Conservation (phyloP, 371 early-diverging fungal genomes). For the Circinella umbellata region DNA sequence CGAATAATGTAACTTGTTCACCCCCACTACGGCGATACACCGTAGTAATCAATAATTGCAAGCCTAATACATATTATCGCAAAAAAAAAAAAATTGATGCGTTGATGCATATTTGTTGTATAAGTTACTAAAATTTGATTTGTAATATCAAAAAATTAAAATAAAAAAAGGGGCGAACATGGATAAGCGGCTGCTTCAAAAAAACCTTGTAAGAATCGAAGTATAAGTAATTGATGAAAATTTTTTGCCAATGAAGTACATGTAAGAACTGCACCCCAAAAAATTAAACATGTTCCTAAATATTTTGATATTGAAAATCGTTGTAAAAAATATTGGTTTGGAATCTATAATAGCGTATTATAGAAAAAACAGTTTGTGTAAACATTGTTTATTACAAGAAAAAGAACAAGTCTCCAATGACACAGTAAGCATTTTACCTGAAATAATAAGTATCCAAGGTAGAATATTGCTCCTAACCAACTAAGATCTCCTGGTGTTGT, state of each 20-base stretch:
- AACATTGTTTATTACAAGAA: background rate
- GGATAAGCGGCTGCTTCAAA: slow-evolving; percentile 45
- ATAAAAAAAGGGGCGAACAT: background rate
- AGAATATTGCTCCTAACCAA: slow-evolving; percentile 36
- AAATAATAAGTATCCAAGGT: slow-evolving; percentile 31
- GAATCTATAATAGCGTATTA: slow-evolving; percentile 16
- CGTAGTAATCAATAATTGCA: slow-evolving; percentile 20
- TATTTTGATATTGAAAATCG: slow-evolving; percentile 31
- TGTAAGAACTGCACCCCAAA: slow-evolving; percentile 31
- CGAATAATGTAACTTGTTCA: slow-evolving; percentile 34
- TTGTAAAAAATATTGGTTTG: slow-evolving; percentile 35
- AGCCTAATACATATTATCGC: background rate
- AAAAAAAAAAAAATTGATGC: too few species aligned
- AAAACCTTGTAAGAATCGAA: slow-evolving; percentile 37
- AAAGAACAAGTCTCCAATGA: too few species aligned
- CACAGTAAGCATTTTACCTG: slow-evolving; percentile 20
- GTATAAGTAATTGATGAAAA: slow-evolving; percentile 29
- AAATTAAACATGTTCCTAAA: slow-evolving; percentile 23
- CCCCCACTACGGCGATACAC: slow-evolving; percentile 23
- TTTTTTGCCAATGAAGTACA: slow-evolving; percentile 22
- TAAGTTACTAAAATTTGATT: too few species aligned
- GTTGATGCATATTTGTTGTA: too few species aligned
- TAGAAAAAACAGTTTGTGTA: too few species aligned
- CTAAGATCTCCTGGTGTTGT: slow-evolving; percentile 13
- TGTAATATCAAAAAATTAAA: too few species aligned